These are phyloP conservation scores for Dactylellina cionopaga DNA, from an alignment of 2,329 filamentous ascomycete species.

Conservation along the genomic window DNA sequence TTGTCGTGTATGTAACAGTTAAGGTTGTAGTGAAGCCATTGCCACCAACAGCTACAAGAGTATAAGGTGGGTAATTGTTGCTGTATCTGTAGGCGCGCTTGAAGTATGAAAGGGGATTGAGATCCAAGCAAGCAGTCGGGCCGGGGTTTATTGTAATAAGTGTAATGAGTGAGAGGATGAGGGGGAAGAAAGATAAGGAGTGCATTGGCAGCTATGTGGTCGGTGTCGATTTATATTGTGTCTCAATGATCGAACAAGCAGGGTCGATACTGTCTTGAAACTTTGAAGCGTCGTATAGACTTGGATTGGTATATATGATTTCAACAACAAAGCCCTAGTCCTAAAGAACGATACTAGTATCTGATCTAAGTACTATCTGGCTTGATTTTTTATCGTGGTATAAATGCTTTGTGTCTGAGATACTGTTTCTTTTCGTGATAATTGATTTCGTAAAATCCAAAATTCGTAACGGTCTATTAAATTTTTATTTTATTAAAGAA, in stretches of 20 bases:
- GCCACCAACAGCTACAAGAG: constrained; percentile 31
- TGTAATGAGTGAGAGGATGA: constrained; percentile 8
- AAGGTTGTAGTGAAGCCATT: constrained; percentile 32
- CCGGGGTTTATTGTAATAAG: constrained; percentile 6
- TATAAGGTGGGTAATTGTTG: constrained; percentile 33
- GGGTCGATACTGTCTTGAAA: no score
- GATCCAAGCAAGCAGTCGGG: not conserved
- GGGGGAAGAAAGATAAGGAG: not conserved
- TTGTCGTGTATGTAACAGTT: constrained; percentile 32
- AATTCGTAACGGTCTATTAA: not conserved
- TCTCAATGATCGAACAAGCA: not conserved
- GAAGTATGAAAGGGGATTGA: constrained; percentile 16
- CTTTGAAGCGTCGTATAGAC: no score
- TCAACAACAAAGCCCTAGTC: no score
- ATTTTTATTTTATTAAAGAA: no score
- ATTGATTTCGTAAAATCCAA: not conserved
- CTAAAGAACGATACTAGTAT: no score
- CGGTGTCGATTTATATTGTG: not conserved
- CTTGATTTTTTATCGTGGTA: no score
- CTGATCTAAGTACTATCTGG: no score
- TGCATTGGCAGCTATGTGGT: constrained; percentile 12
- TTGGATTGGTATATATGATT: no score
- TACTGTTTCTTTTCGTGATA: no score
- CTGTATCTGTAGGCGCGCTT: constrained; percentile 13
- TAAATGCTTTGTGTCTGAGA: no score